Conservation (phyloP, 108 stramenopile genomes). For the Cyclotella sp. region DNA sequence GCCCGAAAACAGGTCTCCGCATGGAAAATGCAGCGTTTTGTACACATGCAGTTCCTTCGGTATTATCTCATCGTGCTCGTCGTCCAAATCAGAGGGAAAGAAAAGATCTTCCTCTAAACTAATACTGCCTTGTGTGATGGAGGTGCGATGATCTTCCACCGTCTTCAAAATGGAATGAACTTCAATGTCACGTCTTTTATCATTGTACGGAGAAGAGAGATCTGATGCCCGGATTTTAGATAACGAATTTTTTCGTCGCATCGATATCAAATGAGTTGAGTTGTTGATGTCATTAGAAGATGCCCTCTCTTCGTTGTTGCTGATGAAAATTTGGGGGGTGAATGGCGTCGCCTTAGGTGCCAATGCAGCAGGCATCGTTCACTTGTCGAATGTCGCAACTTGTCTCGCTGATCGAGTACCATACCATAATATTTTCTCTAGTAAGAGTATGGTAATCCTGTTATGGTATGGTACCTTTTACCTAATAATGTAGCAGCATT, state of each 20-base stretch:
- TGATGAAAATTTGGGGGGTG: too few relatives aligned
- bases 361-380: too few relatives aligned
- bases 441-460: too few relatives aligned
- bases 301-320: too few relatives aligned
- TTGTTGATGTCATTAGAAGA: neutral
- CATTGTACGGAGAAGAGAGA: neutral
- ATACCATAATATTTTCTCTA: too few relatives aligned
- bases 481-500: too few relatives aligned
- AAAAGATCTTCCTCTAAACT: too few relatives aligned
- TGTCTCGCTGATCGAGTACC: too few relatives aligned
- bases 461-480: too few relatives aligned
- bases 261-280: neutral
- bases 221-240: neutral
- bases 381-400: too few relatives aligned
- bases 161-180: conserved; percentile 2
- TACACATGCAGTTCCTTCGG: conserved; percentile 19
- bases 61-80: neutral
- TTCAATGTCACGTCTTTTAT: neutral
- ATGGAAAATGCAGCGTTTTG: conserved; percentile 38
- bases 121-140: neutral
- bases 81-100: neutral
- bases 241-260: neutral
- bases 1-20: conserved; percentile 54
- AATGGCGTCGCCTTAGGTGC: too few relatives aligned
- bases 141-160: conserved; percentile 6